These are phyloP conservation scores for Talaromyces sp. DNA, from an alignment of 2,329 filamentous ascomycete genomes.

Conservation along the genomic window DNA sequence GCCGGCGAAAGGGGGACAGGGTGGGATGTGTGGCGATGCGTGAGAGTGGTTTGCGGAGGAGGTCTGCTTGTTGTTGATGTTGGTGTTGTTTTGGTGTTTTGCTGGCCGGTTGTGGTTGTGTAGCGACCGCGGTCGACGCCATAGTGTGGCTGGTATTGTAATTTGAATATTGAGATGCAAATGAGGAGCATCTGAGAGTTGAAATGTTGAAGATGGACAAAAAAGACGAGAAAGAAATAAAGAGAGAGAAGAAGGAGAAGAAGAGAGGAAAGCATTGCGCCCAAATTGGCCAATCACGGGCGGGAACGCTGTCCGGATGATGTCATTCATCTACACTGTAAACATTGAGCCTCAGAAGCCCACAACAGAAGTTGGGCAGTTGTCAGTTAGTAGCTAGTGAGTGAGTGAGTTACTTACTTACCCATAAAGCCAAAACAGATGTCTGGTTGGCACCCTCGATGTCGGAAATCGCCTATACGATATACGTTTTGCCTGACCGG, in stretches of 20 bases:
- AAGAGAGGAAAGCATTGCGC: constrained; percentile 41
- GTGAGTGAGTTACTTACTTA: too few relatives aligned
- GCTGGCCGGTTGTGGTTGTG: not conserved
- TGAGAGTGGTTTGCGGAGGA: constrained; percentile 25
- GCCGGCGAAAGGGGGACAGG: constrained; percentile 47
- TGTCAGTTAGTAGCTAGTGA: too few relatives aligned
- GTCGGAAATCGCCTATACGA: too few relatives aligned
- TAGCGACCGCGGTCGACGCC: not conserved
- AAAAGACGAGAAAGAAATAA: not conserved
- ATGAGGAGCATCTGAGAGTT: not conserved
- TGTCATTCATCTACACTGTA: not conserved
- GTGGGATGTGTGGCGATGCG: constrained; percentile 40
- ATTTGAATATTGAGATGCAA: not conserved
- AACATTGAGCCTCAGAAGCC: not conserved
- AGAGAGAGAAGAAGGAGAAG: not conserved
- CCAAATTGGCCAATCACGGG: constrained; percentile 21
- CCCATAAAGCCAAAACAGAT: too few relatives aligned
- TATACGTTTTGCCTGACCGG: too few relatives aligned
- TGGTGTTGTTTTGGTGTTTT: not conserved
- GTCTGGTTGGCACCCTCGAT: too few relatives aligned
- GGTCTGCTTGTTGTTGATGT: constrained; percentile 1
- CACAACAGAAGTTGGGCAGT: not conserved
- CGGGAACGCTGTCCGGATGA: not conserved
- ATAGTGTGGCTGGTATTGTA: not conserved
- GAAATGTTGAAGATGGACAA: not conserved